phyloP scores from a whole-genome alignment of 116 monocot species.

The Zostera marina region DNA sequence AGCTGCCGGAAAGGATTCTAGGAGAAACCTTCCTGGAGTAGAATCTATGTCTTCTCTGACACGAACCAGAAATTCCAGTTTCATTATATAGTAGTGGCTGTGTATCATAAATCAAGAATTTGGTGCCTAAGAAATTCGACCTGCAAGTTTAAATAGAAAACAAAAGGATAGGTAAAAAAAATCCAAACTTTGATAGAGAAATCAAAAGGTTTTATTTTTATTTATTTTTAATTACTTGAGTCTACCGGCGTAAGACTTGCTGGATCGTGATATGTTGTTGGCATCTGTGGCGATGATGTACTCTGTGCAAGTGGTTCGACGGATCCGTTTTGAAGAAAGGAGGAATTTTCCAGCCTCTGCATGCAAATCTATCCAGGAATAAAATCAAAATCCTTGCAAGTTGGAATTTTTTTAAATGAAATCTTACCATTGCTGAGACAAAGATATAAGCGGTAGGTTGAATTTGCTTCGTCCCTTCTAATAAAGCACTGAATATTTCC shows the following conservation, averaged over 20 bases:
- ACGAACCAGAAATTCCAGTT: constrained; percentile 1
- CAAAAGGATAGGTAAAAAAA: background rate
- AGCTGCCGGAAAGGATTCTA: constrained; percentile 37
- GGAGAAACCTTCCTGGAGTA: constrained; percentile 76
- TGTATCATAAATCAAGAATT: constrained; percentile 70
- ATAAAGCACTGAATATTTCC: constrained; percentile 59
- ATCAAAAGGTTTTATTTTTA: background rate
- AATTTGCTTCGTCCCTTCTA: constrained; percentile 35
- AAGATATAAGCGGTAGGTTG: constrained; percentile 41
- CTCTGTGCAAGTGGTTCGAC: constrained; percentile 63
- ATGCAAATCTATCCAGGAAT: constrained; percentile 36
- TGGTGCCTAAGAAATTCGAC: constrained; percentile 79
- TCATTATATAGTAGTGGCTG: constrained; percentile 47
- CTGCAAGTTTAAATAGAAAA: constrained; percentile 1
- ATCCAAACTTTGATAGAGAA: background rate
- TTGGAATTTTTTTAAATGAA: too few relatives aligned
- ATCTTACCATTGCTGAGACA: constrained; percentile 38
- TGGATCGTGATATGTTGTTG: constrained; percentile 53
- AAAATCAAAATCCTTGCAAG: background rate
- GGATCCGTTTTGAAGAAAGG: constrained; percentile 51
- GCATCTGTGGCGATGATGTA: constrained; percentile 59
- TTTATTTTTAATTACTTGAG: constrained; percentile 22
- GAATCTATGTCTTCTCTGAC: constrained; percentile 39
- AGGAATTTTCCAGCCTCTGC: constrained; percentile 74
- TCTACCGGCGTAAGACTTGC: constrained; percentile 44